Evolutionary conservation across 139 green algal genomes (phyloP).

Genomic region (Zygnema cylindricum): DNA sequence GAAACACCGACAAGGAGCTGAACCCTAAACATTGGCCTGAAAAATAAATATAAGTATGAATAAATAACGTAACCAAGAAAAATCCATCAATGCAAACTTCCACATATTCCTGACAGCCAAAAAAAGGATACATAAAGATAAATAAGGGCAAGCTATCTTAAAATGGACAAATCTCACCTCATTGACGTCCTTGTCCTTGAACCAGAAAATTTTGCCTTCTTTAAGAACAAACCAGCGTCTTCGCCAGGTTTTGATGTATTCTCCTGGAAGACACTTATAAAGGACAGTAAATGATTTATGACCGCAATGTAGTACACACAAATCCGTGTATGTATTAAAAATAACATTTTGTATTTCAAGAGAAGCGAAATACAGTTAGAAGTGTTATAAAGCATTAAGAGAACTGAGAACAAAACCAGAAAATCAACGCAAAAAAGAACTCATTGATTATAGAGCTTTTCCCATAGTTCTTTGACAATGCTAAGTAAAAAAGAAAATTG

Average conservation of each 20-base stretch:
- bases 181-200: slow-evolving; percentile 88
- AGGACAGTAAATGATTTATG: no score
- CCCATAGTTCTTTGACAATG: no score
- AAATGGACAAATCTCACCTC: slow-evolving; percentile 18
- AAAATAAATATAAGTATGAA: neutral
- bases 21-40: neutral
- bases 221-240: slow-evolving; percentile 98
- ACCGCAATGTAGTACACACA: no score
- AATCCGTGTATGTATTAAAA: no score
- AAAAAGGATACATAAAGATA: neutral
- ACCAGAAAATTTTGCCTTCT: slow-evolving; percentile 98
- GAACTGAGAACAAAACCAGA: no score
- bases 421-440: no score
- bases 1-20: neutral
- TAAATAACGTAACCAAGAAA: neutral
- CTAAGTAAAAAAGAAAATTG: no score
- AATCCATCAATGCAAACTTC: neutral
- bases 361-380: no score
- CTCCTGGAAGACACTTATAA: slow-evolving; percentile 70
- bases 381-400: no score
- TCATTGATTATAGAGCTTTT: no score
- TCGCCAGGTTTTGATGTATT: slow-evolving; percentile 95
- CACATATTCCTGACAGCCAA: neutral
- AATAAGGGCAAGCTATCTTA: neutral
- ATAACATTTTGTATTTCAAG: no score